Evolutionary conservation across 805 yeast species (phyloP).

Genomic region (Saturnispora besseyi): DNA sequence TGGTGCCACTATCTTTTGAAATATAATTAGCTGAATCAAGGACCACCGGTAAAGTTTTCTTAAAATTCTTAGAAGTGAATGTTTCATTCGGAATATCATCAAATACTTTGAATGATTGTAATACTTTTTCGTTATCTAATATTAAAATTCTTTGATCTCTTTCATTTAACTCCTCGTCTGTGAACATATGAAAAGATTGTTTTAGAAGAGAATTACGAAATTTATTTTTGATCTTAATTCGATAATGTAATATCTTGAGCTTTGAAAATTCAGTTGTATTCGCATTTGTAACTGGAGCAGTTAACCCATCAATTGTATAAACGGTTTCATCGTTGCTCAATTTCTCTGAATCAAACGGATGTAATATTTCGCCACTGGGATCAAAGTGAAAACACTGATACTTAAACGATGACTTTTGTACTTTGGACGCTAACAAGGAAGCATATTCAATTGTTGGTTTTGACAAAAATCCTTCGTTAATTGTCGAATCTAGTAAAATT

Average conservation of each 20-base stretch:
- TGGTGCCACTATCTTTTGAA: constrained; percentile 35
- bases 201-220: constrained; percentile 11
- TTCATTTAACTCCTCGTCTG: constrained; percentile 20
- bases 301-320: constrained; percentile 20
- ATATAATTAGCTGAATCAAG: constrained; percentile 41
- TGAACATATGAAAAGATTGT: constrained; percentile 22
- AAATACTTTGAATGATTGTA: constrained; percentile 1
- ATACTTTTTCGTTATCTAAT: constrained; percentile 7
- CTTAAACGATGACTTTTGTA: constrained; percentile 4
- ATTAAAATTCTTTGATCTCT: constrained; percentile 21
- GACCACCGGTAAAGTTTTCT: constrained; percentile 27
- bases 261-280: constrained; percentile 12
- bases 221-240: constrained; percentile 22
- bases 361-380: constrained; percentile 6
- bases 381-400: constrained; percentile 15
- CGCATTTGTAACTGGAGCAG: constrained; percentile 16
- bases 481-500: constrained; percentile 20
- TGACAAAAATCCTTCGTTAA: constrained; percentile 23
- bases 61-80: background rate
- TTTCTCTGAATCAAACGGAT: background rate
- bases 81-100: constrained; percentile 4
- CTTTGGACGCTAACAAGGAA: background rate
- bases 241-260: constrained; percentile 21
- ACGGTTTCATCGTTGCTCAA: constrained; percentile 9
- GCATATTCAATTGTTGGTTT: constrained; percentile 31